Percentiles rank a stretch among this genome's conserved stretches.
Evolutionary conservation across 2,329 filamentous ascomycete species (phyloP).

Genomic region (Fusarium keratoplasticum): DNA sequence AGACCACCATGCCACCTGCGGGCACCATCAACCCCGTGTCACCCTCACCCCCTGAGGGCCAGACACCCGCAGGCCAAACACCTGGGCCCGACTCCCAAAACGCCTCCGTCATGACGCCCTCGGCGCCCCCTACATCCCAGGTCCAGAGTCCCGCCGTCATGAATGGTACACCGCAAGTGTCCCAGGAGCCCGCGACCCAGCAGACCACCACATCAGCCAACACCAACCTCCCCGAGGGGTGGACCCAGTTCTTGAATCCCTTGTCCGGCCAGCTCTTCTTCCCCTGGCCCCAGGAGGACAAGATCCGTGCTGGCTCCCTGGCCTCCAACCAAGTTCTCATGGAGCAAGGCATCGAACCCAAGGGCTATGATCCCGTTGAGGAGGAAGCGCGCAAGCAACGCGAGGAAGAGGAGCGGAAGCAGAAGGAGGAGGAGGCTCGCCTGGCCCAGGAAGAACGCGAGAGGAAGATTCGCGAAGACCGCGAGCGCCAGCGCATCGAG

Average conservation of each 20-base stretch:
- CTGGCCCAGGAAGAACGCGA: conserved; percentile 60
- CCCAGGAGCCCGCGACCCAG: conserved; percentile 48
- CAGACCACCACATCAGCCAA: conserved; percentile 48
- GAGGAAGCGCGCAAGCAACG: conserved; percentile 64
- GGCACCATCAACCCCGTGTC: conserved; percentile 57
- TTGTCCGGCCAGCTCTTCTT: conserved; percentile 71
- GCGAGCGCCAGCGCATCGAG: conserved; percentile 54
- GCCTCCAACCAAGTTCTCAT: conserved; percentile 71
- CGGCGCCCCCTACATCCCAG: conserved; percentile 48
- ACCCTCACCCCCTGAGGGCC: conserved; percentile 41
- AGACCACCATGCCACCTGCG: conserved; percentile 79
- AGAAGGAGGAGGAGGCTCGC: conserved; percentile 60
- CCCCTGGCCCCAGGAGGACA: conserved; percentile 80
- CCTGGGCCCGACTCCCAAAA: conserved; percentile 47
- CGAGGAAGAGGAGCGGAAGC: conserved; percentile 62
- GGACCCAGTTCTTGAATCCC: conserved; percentile 66
- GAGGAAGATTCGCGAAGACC: conserved; percentile 53
- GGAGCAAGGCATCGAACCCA: conserved; percentile 72
- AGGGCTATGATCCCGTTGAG: conserved; percentile 67
- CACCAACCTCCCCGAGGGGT: conserved; percentile 61
- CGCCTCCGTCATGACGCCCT: conserved; percentile 47
- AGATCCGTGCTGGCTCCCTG: conserved; percentile 76
- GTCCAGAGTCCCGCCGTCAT: conserved; percentile 49
- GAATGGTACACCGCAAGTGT: conserved; percentile 48
- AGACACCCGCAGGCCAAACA: conserved; percentile 47